Evolutionary conservation across 139 green algal genomes (phyloP), one percentile per base, ranked within the genome.

Genomic region (Chlorella sp.): DNA sequence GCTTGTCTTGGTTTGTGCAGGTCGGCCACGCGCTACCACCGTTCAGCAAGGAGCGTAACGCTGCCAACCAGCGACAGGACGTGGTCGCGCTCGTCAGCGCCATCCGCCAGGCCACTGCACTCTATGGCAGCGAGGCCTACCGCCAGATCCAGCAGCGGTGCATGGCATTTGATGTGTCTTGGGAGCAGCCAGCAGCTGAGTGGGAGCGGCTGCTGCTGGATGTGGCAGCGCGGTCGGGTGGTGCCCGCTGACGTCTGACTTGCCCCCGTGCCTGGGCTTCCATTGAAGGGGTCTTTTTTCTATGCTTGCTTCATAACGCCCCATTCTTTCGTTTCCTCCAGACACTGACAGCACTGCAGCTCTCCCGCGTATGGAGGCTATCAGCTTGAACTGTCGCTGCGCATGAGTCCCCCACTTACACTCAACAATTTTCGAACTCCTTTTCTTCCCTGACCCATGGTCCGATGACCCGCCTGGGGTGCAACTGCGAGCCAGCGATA

Each of bases 131-230:
- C 17, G 40, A 73, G 55, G 77, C 7, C 29, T 86, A 84, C 62
- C 48, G 25, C 2, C 43, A 29, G 1, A 65, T 83, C 51, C 86
- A 86, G n/a, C 38, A 53, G 63, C 63, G 41, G 17, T 83, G 82
- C 80, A 92, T 96, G 89, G 74, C 67, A n/a, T 56, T 65, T 17
- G 89, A 95, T 51, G 82, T 94, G 60, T 93, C 87, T 1, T 96
- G 91, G 91, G 77, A 74, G 31, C 60, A 29, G 31, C 75, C 89
- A 6, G 89, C 83, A 7, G 70, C 55, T 19, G 53, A 84, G 53
- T 95, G 91, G 91, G 87, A 94, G 81, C 36, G 64, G 19, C 41
- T 85, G 63, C 71, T 95, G 64, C 12, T n/a, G 51, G 8, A 21
- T 5, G 41, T 73, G 45, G 46, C 62, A 66, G 9, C 7, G 41